Evolutionary conservation across 768 basidiomycete genomes (phyloP).

Genomic region (Glaciozyma martinii): DNA sequence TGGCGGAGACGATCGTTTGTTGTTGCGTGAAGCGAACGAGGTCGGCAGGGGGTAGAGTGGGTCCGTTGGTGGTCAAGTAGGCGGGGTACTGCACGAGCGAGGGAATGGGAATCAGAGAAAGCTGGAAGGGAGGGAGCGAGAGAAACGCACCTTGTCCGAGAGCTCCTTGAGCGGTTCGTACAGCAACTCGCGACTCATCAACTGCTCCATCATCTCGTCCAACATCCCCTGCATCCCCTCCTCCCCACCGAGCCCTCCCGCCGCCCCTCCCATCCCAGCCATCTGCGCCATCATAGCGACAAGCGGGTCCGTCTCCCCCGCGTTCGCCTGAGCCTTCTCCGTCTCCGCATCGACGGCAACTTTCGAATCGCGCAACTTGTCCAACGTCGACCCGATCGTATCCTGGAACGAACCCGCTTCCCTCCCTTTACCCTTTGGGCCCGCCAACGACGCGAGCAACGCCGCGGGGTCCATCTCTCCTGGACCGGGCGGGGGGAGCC

Average conservation of each 20-base stretch:
- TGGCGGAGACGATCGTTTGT: constrained; percentile 48
- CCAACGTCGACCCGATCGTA: constrained; percentile 61
- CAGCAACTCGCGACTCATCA: constrained; percentile 73
- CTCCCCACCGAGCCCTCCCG: constrained; percentile 38
- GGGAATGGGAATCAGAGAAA: not conserved
- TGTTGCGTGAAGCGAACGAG: constrained; percentile 59
- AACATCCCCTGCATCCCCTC: constrained; percentile 53
- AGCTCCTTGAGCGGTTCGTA: constrained; percentile 81
- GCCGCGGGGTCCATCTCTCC: not conserved
- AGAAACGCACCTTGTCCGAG: constrained; percentile 51
- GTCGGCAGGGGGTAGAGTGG: constrained; percentile 53
- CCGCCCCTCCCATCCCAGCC: constrained; percentile 31
- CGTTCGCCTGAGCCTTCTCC: constrained; percentile 1
- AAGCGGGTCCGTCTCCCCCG: constrained; percentile 28
- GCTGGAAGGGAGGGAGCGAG: not conserved
- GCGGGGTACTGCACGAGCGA: constrained; percentile 54
- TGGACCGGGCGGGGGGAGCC: not conserved
- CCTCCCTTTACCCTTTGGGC: constrained; percentile 20
- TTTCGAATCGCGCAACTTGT: constrained; percentile 55
- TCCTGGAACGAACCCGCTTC: constrained; percentile 52
- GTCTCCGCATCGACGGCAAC: constrained; percentile 2
- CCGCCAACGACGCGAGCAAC: constrained; percentile 2
- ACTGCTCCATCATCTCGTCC: constrained; percentile 69
- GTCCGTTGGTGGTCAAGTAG: constrained; percentile 56
- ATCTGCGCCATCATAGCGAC: constrained; percentile 36